These are phyloP conservation scores for Phytophthora megakarya DNA, from an alignment of 352 stramenopile species.

Conservation along the genomic window DNA sequence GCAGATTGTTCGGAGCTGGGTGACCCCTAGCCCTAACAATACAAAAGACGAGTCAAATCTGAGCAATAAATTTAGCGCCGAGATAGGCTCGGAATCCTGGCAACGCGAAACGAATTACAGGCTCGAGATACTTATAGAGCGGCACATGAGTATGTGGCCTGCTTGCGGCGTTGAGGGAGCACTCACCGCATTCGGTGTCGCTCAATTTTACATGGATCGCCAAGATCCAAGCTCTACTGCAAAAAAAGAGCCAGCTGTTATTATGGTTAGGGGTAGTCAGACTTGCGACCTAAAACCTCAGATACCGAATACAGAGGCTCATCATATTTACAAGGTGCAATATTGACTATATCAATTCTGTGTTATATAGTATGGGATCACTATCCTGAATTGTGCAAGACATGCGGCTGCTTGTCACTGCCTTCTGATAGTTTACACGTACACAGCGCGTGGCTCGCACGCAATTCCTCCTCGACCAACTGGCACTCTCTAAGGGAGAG, in stretches of 20 bases:
- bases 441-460: slow-evolving; percentile 21
- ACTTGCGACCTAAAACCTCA: not conserved
- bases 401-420: slow-evolving; percentile 4
- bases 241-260: slow-evolving; percentile 12
- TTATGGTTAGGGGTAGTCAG: slow-evolving; percentile 1
- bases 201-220: not conserved
- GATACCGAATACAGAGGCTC: too few species aligned
- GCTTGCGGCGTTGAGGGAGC: not conserved
- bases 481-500: slow-evolving; percentile 22
- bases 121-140: not conserved
- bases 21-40: not conserved
- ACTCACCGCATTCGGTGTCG: not conserved
- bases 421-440: too few species aligned
- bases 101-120: not conserved
- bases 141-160: not conserved
- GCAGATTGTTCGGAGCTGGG: slow-evolving; percentile 31
- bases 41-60: slow-evolving; percentile 1
- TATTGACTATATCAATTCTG: too few species aligned
- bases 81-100: not conserved
- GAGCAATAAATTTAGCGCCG: slow-evolving; percentile 7
- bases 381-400: too few species aligned
- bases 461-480: slow-evolving; percentile 3
- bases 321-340: too few species aligned
- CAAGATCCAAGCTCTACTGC: not conserved
- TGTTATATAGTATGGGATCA: too few species aligned